A percentile compares a stretch with the other conserved stretches of the same genome.
These are phyloP conservation scores for Ascochyta rabiei DNA, from an alignment of 2,329 filamentous ascomycete genomes.

Conservation along the genomic window DNA sequence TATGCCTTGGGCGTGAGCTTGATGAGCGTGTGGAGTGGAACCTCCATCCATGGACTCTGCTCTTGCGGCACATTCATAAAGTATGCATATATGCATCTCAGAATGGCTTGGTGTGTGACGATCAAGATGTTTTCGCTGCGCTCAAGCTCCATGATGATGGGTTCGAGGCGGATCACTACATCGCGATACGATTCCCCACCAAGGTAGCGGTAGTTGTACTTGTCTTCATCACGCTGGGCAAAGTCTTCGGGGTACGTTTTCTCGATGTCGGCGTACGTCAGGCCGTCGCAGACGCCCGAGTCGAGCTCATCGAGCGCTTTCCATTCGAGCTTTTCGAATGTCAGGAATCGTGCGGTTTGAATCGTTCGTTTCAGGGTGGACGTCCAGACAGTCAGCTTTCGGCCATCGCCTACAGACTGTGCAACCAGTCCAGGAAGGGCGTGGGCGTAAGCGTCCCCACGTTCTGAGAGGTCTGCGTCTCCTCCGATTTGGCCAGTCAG, in stretches of 20 bases:
- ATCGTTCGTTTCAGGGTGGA: slow-evolving; percentile 84
- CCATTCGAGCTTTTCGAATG: slow-evolving; percentile 96
- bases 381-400: slow-evolving; percentile 74
- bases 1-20: slow-evolving; percentile 95
- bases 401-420: slow-evolving; percentile 79
- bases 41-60: slow-evolving; percentile 97
- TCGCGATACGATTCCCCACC: slow-evolving; percentile 96
- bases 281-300: slow-evolving; percentile 92
- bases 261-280: slow-evolving; percentile 96
- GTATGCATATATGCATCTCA: slow-evolving; percentile 97
- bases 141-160: slow-evolving; percentile 99
- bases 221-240: slow-evolving; percentile 92
- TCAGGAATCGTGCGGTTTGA: slow-evolving; percentile 84
- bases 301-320: slow-evolving; percentile 98
- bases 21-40: slow-evolving; percentile 93
- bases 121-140: slow-evolving; percentile 96
- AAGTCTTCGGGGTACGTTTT: slow-evolving; percentile 93
- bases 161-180: slow-evolving; percentile 95
- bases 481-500: slow-evolving; percentile 89
- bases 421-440: slow-evolving; percentile 84
- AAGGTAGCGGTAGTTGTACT: slow-evolving; percentile 99
- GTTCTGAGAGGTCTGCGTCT: slow-evolving; percentile 82
- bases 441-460: slow-evolving; percentile 85
- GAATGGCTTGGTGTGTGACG: slow-evolving; percentile 94
- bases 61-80: slow-evolving; percentile 98